Base-by-base conservation (phyloP, 495 filamentous ascomycete species). In the Penicillium macrosclerotiorum region DNA sequence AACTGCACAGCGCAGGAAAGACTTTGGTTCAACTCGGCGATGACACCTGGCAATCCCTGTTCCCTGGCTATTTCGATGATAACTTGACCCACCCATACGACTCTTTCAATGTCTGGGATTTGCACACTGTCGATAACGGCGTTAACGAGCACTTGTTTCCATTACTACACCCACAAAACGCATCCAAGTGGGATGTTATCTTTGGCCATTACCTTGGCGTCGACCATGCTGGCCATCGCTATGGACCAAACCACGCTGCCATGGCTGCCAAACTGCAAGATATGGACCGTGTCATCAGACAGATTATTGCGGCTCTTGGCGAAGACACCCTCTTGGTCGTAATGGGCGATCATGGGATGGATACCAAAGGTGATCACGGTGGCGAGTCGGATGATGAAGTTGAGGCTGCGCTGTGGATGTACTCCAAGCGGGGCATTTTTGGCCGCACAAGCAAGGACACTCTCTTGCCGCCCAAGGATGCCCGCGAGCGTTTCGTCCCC, bases 341-440 rank as follows among this genome's bases (percentile, higher is more conserved):
- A 12, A 95, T 98, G 89, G 93, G 93, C 8, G 93, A 98, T 63
- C 93, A 98, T 64, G 93, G 93, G 7, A 98, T 98, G 93, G 93
- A 98, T 67, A 72, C 77, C 18, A 98, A 98, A 69, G 93, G 93
- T 5, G 93, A 98, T 57, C 93, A 98, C 57, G 93, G 93, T 31
- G 93, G 93, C 33, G 93, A 98, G 67, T 96, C 90, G 9, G 85
- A 94, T 56, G 90, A 95, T 32, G 93, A 98, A 59, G 79, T 98
- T 20, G 81, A 97, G 65, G 90, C 93, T 46, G 93, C 94, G 2
- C 60, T 98, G 37, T 98, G 94, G 93, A 92, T 98, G 90, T 98
- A 96, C 60, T 96, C 94, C 4, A 91, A 88, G 57, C 83, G 78
- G 39, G 75, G 76, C 1, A 62, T 88, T 3, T 98, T 97, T 66